These are phyloP conservation scores for Saccharomycopsis javanensis DNA, from an alignment of 805 yeast genomes.

Conservation along the genomic window DNA sequence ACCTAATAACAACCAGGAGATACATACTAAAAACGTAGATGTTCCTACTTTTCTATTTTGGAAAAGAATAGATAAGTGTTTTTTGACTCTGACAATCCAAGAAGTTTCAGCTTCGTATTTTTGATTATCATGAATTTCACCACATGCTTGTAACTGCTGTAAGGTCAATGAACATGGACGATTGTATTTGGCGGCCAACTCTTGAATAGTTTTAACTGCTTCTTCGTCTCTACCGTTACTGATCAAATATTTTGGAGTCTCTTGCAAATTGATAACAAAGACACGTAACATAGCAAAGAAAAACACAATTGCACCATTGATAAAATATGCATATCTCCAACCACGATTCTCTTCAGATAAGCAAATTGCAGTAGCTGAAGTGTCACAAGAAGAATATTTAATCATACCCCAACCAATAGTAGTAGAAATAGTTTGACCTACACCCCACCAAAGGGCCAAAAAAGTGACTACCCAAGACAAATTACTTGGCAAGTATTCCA, in stretches of 20 bases:
- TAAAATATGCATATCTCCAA: slow-evolving; percentile 51
- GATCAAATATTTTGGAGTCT: slow-evolving; percentile 47
- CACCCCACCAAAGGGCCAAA: slow-evolving; percentile 54
- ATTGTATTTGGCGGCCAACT: slow-evolving; percentile 39
- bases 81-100: slow-evolving; percentile 24
- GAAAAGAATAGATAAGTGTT: slow-evolving; percentile 39
- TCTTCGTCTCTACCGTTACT: slow-evolving; percentile 43
- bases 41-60: slow-evolving; percentile 34
- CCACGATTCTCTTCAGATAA: slow-evolving; percentile 41
- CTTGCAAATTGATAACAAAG: slow-evolving; percentile 36
- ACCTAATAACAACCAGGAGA: slow-evolving; percentile 51
- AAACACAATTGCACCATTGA: slow-evolving; percentile 43
- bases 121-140: slow-evolving; percentile 26
- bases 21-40: slow-evolving; percentile 35
- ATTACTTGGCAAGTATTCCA: slow-evolving; percentile 43
- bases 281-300: slow-evolving; percentile 40
- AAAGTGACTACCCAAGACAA: slow-evolving; percentile 43
- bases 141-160: slow-evolving; percentile 38
- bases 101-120: slow-evolving; percentile 21
- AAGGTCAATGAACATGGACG: slow-evolving; percentile 34
- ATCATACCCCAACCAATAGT: slow-evolving; percentile 48
- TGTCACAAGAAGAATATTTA: slow-evolving; percentile 39
- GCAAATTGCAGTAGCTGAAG: slow-evolving; percentile 34
- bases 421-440: slow-evolving; percentile 47
- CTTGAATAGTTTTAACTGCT: slow-evolving; percentile 37